These are phyloP conservation scores for Strobilomyces echinocephalus DNA, from an alignment of 768 basidiomycete species.

Conservation along the genomic window DNA sequence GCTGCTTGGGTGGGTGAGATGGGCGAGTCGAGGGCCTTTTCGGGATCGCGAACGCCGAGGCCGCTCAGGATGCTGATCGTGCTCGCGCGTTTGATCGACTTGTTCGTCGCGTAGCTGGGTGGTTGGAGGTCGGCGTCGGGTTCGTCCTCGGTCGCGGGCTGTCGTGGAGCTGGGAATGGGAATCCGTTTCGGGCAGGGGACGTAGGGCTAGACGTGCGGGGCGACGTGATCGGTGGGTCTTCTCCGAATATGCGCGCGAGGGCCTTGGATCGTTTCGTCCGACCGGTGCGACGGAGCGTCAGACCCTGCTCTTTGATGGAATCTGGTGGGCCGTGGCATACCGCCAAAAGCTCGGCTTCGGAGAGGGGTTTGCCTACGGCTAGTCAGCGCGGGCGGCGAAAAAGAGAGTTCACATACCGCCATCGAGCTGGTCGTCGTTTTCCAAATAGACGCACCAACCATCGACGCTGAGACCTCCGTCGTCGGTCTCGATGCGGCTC, in stretches of 20 bases:
- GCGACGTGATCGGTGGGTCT: conserved; percentile 28
- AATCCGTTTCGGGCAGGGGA: conserved; percentile 24
- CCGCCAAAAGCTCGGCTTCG: conserved; percentile 72
- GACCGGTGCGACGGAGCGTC: conserved; percentile 56
- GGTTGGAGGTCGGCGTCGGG: conserved; percentile 31
- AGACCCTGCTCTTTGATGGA: conserved; percentile 77
- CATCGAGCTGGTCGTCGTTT: conserved; percentile 46
- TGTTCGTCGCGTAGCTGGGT: conserved; percentile 30
- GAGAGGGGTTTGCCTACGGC: conserved; percentile 64
- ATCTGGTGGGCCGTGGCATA: conserved; percentile 80
- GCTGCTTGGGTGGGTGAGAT: conserved; percentile 43
- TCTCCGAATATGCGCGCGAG: conserved; percentile 48
- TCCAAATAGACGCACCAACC: conserved; percentile 87
- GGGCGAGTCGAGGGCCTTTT: conserved; percentile 55
- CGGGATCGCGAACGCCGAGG: conserved; percentile 80
- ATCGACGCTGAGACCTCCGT: conserved; percentile 75
- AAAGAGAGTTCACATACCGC: conserved; percentile 32
- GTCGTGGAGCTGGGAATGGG: conserved; percentile 9
- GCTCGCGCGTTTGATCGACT: conserved; percentile 73
- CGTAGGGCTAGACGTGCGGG: conserved; percentile 33
- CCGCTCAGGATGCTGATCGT: conserved; percentile 93
- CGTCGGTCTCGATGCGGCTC: conserved; percentile 61
- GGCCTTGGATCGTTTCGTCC: conserved; percentile 38
- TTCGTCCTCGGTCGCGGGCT: conserved; percentile 32
- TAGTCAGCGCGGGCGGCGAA: background rate